Conservation (phyloP, 371 early-diverging fungal genomes). For the Actinomortierella wolfii region DNA sequence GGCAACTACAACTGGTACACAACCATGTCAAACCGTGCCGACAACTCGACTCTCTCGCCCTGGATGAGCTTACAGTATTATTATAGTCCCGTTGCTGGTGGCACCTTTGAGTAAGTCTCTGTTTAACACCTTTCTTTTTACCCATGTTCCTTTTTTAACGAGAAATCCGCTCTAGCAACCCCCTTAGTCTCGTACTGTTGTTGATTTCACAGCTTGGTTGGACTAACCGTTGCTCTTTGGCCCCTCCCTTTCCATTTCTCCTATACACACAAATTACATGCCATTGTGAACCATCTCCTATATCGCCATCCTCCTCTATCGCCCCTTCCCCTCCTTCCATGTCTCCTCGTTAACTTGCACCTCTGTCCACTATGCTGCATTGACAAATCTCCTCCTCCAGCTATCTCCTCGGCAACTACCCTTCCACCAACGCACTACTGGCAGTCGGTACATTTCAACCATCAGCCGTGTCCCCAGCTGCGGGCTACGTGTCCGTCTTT, state of each 20-base stretch:
- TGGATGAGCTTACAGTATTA: constrained; percentile 28
- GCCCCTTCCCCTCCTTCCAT: too few species aligned
- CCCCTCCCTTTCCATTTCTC: too few species aligned
- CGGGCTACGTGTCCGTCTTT: constrained; percentile 33
- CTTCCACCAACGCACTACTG: constrained; percentile 11
- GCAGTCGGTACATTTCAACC: constrained; percentile 22
- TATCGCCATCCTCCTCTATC: too few species aligned
- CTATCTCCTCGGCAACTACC: constrained; percentile 16
- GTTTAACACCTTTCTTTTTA: constrained; percentile 6
- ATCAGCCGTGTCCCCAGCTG: constrained; percentile 21
- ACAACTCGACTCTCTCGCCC: constrained; percentile 6
- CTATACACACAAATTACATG: too few species aligned
- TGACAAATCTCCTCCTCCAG: too few species aligned
- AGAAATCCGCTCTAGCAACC: too few species aligned
- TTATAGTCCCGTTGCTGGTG: constrained; percentile 1
- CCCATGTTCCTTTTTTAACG: background rate
- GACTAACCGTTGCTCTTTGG: too few species aligned
- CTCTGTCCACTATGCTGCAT: too few species aligned
- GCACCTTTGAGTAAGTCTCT: constrained; percentile 27
- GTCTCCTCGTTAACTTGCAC: too few species aligned
- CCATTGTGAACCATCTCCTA: too few species aligned
- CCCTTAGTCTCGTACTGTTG: too few species aligned
- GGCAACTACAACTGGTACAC: constrained; percentile 16
- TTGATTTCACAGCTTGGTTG: too few species aligned
- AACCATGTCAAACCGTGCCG: constrained; percentile 11